Evolutionary conservation across 179 eudicot species (phyloP), one percentile per base, ranked within the genome.

Genomic region (Silene noctiflora): DNA sequence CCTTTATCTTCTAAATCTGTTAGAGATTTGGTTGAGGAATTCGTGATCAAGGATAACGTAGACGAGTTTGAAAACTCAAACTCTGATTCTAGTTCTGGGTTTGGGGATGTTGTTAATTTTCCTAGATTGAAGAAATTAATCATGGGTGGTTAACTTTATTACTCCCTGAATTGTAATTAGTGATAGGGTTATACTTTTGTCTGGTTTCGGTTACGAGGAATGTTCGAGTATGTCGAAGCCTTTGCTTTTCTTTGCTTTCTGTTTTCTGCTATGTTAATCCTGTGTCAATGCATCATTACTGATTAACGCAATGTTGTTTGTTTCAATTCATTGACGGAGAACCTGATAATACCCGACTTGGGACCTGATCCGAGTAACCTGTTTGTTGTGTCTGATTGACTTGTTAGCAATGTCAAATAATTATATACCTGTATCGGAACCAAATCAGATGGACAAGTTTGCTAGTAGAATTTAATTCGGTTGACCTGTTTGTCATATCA

Each of bases 1-100:
- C 96, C 96, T 5, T 83, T 91, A 61, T 88, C 91, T 25, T 81
- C 88, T 0, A 84, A 75, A 53, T 85, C 89, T 76, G 87, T 88
- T 20, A 86, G 79, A 48, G 90, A 83, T 29, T 77, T 91, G 85
- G 80, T 91, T 27, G 90, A 91, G 0, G 87, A 89, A 22, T 80
- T 85, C 70, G 76, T 88, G 77, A 62, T 25, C 25, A 71, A 73
- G 2, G 83, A 80, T 29, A 21, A 4, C 35, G 25, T 17, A 2
- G 56, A 29, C 4, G 65, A 61, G 13, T 67, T 0, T 19, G 62
- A 69, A 19, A 81, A 55, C 1, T 59, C 48, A 19, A 81, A 55
- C 1, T 59, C 48, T 2, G 66, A 72, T 60, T n/a, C 76, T 62
- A 51, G 20, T 35, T 48, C 22, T 60, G 3, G 55, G 3, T 69